These are phyloP conservation scores for Musa beccarii DNA, from an alignment of 176 grass and related monocot species.

Conservation along the genomic window DNA sequence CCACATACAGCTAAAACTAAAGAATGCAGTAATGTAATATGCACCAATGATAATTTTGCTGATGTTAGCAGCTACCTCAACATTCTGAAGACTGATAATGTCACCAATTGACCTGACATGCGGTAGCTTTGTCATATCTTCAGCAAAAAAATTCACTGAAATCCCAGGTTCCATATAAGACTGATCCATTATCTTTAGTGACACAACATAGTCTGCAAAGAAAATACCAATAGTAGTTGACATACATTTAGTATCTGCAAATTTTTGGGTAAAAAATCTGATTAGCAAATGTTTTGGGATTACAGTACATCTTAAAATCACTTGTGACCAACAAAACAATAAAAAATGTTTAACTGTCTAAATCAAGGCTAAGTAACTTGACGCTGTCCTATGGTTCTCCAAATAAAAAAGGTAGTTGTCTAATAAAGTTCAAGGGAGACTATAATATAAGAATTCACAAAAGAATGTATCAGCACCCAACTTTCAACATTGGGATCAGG, in stretches of 20 bases:
- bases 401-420: too few species aligned
- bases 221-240: neutral
- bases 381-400: neutral
- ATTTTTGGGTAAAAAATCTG: neutral
- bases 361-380: neutral
- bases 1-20: too few species aligned
- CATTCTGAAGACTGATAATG: conserved; percentile 70
- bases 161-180: conserved; percentile 36
- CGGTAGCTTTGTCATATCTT: conserved; percentile 36
- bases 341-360: neutral
- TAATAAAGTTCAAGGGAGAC: too few species aligned
- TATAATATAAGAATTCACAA: too few species aligned
- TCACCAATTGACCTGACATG: conserved; percentile 48
- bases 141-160: conserved; percentile 51
- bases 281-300: neutral
- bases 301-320: neutral
- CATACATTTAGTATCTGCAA: neutral
- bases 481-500: too few species aligned
- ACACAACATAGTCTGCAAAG: conserved; percentile 53
- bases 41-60: neutral
- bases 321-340: too few species aligned
- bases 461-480: too few species aligned
- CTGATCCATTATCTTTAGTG: conserved; percentile 61
- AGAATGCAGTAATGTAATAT: conserved; percentile 18
- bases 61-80: conserved; percentile 30